These are phyloP conservation scores for Hordeum marinum DNA, from an alignment of 176 grass and related monocot species.

Conservation along the genomic window DNA sequence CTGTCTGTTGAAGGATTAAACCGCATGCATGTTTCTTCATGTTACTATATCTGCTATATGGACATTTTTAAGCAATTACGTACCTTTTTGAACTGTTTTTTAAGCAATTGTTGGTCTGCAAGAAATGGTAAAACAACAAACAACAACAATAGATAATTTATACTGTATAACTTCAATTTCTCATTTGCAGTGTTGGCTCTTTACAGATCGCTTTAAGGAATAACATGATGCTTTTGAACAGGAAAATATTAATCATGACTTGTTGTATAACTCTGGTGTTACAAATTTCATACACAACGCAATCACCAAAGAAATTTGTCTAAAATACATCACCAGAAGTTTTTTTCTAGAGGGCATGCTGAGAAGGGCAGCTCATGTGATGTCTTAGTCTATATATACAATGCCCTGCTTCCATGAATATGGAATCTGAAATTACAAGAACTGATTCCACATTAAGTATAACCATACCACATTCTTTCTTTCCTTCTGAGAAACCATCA, in stretches of 20 bases:
- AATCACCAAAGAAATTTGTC: neutral
- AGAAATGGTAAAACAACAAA: neutral
- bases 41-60: neutral
- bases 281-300: neutral
- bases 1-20: neutral
- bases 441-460: neutral
- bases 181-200: neutral
- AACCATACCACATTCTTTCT: slow-evolving; percentile 52
- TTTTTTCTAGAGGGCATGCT: neutral
- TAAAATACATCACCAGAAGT: neutral
- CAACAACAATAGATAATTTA: neutral
- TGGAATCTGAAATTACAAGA: neutral
- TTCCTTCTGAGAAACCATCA: neutral
- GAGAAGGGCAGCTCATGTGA: neutral
- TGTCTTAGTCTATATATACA: neutral
- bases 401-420: neutral
- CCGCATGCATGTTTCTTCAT: neutral
- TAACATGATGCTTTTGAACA: too few species aligned
- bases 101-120: neutral
- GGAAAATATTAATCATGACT: too few species aligned
- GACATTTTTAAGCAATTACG: too few species aligned
- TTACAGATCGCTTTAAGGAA: too few species aligned
- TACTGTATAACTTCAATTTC: neutral
- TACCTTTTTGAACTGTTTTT: too few species aligned
- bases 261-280: neutral